Percentiles rank a stretch among this genome's conserved stretches.
These are phyloP conservation scores for Xylariaceae sp. DNA, from an alignment of 2,329 filamentous ascomycete species.

Conservation along the genomic window DNA sequence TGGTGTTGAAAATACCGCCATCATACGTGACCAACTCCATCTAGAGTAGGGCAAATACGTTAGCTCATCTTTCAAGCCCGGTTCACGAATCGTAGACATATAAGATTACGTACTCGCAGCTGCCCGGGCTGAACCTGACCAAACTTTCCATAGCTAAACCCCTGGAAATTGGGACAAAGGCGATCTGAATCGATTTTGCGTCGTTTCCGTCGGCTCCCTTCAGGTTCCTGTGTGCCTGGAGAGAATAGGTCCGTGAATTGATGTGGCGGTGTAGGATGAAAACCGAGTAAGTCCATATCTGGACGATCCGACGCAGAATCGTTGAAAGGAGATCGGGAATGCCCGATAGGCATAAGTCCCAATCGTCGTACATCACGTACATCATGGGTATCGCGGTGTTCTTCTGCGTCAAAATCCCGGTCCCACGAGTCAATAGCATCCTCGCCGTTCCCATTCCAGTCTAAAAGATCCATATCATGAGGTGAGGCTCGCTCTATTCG, in stretches of 20 bases:
- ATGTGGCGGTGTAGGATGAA: slow-evolving; percentile 18
- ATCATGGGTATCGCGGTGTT: slow-evolving; percentile 5
- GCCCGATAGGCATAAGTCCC: too few relatives aligned
- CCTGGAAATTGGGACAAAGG: slow-evolving; percentile 44
- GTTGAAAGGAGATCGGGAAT: too few relatives aligned
- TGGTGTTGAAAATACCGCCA: slow-evolving; percentile 30
- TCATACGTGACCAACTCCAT: too few relatives aligned
- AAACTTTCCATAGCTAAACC: slow-evolving; percentile 77
- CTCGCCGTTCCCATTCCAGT: slow-evolving; percentile 13
- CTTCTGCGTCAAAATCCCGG: slow-evolving; percentile 7
- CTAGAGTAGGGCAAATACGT: too few relatives aligned
- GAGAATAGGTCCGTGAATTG: slow-evolving; percentile 26
- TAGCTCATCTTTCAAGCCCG: too few relatives aligned
- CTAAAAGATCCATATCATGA: slow-evolving; percentile 8
- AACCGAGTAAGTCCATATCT: slow-evolving; percentile 9
- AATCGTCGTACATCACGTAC: slow-evolving; percentile 8
- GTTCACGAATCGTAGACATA: too few relatives aligned
- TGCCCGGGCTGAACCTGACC: slow-evolving; percentile 82
- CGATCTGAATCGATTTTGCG: slow-evolving; percentile 67
- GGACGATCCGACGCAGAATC: too few relatives aligned
- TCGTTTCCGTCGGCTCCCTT: slow-evolving; percentile 56
- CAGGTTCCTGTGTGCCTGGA: slow-evolving; percentile 20
- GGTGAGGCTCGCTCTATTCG: slow-evolving; percentile 17
- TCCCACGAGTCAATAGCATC: slow-evolving; percentile 17
- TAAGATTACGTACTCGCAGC: not conserved